Base-by-base conservation (phyloP, 129 eudicot genomes). In the Flaveria ramosissima region DNA sequence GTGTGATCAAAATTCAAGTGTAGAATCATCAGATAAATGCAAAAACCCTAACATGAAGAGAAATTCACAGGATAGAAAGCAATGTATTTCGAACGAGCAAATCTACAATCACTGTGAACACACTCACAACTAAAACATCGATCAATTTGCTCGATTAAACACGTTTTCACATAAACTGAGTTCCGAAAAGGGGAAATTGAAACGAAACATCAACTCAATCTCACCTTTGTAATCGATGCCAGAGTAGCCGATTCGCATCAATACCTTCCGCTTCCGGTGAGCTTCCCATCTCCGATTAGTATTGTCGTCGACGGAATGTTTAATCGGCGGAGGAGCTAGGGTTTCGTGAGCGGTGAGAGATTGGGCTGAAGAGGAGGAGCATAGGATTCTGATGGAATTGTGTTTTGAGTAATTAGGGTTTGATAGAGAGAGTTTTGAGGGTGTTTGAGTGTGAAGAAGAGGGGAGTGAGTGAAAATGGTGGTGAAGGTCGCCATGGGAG, bases 191-290 rank as follows among this genome's bases (percentile, higher is more conserved):
- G 16, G 6, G 23, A n/a, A 73, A 68, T 32, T 9, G 69, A 53
- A 16, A 24, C 6, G n/a, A 14, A 24, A 64, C 10, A 15, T 20
- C 57, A 71, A 26, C 9, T 23, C 51, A 59, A 16, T 11, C 17
- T 17, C 10, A 88, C 98, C 98, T 90, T 84, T 80, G 75, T 90
- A 90, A 71, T 86, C 81, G 51, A 94, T 79, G 69, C 97, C 96
- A 16, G 87, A 89, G 80, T 93, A 93, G 16, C 98, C 97, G 20
- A 93, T 86, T 73, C 98, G 97, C 98, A 93, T 90, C 9, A 93
- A 92, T 1, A 93, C 98, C 74, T 93, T 93, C 85, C 90, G 87
- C 85, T 93, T 93, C 69, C 86, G 89, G 61, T 83, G 82, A 9
- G 95, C 76, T 55, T 88, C 91, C 98, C 97, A 93, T 86, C 84